Percentiles rank a stretch among this genome's conserved stretches.
Conservation (phyloP, 305 asterid genomes). For the Fraxinus ornus region DNA sequence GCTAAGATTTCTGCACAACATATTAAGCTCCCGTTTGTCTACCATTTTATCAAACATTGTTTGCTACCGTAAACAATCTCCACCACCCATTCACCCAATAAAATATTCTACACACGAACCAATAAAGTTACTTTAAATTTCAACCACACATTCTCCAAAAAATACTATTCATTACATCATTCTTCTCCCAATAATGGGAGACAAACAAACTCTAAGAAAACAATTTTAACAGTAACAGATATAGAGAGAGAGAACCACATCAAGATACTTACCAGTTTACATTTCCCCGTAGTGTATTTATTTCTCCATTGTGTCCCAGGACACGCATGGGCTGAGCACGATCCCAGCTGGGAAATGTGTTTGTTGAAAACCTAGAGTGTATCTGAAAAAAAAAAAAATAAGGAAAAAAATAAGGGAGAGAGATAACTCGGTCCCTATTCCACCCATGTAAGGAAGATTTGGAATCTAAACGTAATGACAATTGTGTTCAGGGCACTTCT, state of each 20-base stretch:
- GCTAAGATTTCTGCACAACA: neutral
- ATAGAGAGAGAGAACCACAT: neutral
- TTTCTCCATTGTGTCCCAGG: constrained; percentile 98
- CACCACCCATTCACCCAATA: too few species aligned
- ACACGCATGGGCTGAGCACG: constrained; percentile 99
- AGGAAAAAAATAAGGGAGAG: constrained; percentile 23
- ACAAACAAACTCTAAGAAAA: neutral
- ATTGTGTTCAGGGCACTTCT: constrained; percentile 36
- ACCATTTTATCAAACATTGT: too few species aligned
- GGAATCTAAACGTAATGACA: constrained; percentile 25
- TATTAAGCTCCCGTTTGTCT: neutral
- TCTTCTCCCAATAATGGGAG: too few species aligned
- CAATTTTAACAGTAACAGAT: neutral
- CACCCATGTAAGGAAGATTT: constrained; percentile 6
- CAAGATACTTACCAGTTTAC: constrained; percentile 75
- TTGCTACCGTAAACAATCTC: too few species aligned
- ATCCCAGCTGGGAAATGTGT: constrained; percentile 99
- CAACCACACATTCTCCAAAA: too few species aligned
- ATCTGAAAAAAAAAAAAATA: constrained; percentile 49
- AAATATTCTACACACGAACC: too few species aligned
- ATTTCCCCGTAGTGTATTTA: constrained; percentile 95
- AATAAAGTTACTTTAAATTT: too few species aligned
- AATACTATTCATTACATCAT: too few species aligned
- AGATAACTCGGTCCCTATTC: constrained; percentile 22
- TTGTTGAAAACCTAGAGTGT: constrained; percentile 94